Base-by-base conservation (phyloP, 2,329 filamentous ascomycete species). In the Metarhizium humberi region DNA sequence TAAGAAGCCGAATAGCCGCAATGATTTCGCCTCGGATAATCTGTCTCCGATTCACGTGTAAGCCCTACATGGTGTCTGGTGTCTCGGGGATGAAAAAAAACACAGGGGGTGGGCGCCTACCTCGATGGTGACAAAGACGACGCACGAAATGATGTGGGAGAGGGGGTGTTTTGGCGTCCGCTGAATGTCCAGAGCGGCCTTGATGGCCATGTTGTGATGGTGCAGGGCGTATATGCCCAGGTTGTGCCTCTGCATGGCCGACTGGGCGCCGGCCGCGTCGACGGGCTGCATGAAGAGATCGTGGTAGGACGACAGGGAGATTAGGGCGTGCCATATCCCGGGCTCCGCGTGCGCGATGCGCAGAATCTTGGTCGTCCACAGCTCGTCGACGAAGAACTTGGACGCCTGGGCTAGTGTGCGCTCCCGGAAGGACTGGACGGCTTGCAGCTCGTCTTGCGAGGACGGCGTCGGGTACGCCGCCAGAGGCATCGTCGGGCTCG, bases 321-420 rank as follows among this genome's bases (percentile, higher is more conserved):
- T 53, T 13, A 53, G 30, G 29, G 51, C 51, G 25, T 53, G 42
- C 42, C 30, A 53, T n/a, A 53, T 53, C 16, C 51, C 51, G 29
- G 51, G 51, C 43, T 53, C 51, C 4, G 29, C 29, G 6, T 36
- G 42, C 3, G 51, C 51, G 6, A 53, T 48, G 13, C 45, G 51
- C 6, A 53, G 29, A 3, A 53, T 53, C 43, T 25, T 36, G 8
- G 43, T 36, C 7, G 51, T 47, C 51, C 51, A 47, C 11, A 47
- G 42, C 30, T 48, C 40, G 4, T 48, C 40, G 7, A 48, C 29
- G 25, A 48, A 47, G 30, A 53, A 53, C 29, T 47, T 48, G 42
- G 51, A 52, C 3, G 46, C 20, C 25, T 52, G 38, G 20, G 40
- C 51, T 16, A 45, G n/a, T 6, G 51, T 52, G 7, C 40, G 51